Percentiles rank a stretch among this genome's conserved stretches.
Conservation (phyloP, 2,329 filamentous ascomycete species). For the Aciculosporium take region DNA sequence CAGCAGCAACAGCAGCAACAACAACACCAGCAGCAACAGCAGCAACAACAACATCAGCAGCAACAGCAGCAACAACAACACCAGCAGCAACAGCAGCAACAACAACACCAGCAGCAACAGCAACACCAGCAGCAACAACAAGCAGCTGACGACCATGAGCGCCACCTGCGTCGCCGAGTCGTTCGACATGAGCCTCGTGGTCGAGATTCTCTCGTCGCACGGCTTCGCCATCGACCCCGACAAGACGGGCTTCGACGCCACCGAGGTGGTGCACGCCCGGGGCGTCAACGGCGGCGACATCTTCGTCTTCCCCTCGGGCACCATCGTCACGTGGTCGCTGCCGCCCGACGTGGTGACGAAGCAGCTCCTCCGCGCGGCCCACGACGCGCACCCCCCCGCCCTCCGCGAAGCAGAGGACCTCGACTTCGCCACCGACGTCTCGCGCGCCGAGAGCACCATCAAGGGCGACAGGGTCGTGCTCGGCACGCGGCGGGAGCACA, state of each 20-base stretch:
- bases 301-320: slow-evolving; percentile 91
- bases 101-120: no score
- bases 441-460: slow-evolving; percentile 60
- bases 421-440: slow-evolving; percentile 66
- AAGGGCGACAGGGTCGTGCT: slow-evolving; percentile 80
- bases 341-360: slow-evolving; percentile 62
- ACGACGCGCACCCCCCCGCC: slow-evolving; percentile 53
- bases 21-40: no score
- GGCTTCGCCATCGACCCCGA: slow-evolving; percentile 50
- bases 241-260: slow-evolving; percentile 42
- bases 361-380: slow-evolving; percentile 61
- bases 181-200: slow-evolving; percentile 48
- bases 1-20: no score
- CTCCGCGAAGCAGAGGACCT: slow-evolving; percentile 77
- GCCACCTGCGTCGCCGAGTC: slow-evolving; percentile 49
- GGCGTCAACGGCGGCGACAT: slow-evolving; percentile 62
- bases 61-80: no score
- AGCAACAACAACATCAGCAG: no score
- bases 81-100: no score
- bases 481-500: slow-evolving; percentile 51
- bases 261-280: slow-evolving; percentile 49
- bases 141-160: slow-evolving; percentile 34
- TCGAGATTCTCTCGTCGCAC: slow-evolving; percentile 41
- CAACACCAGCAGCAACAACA: no score
- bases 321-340: slow-evolving; percentile 83